Evolutionary conservation across 345 rosid genomes (phyloP).

Genomic region (Pugionium cornutum): DNA sequence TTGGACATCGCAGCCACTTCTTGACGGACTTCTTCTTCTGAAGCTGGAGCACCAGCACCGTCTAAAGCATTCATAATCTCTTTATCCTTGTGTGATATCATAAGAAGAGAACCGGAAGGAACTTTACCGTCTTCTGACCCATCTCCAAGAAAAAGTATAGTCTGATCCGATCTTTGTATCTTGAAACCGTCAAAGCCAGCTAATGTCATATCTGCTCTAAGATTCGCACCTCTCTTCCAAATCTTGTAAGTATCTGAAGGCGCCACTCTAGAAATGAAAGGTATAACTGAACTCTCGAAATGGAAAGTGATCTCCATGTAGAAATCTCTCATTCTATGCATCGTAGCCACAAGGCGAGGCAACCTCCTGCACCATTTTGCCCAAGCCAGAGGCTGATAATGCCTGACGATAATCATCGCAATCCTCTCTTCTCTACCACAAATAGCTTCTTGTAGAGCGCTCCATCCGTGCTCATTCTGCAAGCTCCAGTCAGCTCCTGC

Average conservation of each 20-base stretch:
- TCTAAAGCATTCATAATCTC: constrained; percentile 98
- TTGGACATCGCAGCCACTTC: constrained; percentile 97
- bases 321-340: constrained; percentile 94
- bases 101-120: constrained; percentile 81
- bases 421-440: constrained; percentile 77
- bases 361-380: constrained; percentile 98
- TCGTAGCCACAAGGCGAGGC: constrained; percentile 78
- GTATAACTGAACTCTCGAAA: constrained; percentile 58
- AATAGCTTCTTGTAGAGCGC: constrained; percentile 94
- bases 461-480: constrained; percentile 98
- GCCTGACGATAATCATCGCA: constrained; percentile 82
- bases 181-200: constrained; percentile 94
- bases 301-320: constrained; percentile 81
- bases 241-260: constrained; percentile 98
- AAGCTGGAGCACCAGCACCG: constrained; percentile 85
- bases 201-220: constrained; percentile 96
- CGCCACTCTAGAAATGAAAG: constrained; percentile 90
- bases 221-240: constrained; percentile 94
- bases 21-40: constrained; percentile 87
- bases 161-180: constrained; percentile 91
- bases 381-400: constrained; percentile 95
- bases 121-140: constrained; percentile 85
- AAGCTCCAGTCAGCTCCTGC: constrained; percentile 98
- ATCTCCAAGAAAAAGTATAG: constrained; percentile 90
- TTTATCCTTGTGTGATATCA: constrained; percentile 92